Conservation (phyloP, 2,329 filamentous ascomycete species). For the Ophiocordyceps robertsii region DNA sequence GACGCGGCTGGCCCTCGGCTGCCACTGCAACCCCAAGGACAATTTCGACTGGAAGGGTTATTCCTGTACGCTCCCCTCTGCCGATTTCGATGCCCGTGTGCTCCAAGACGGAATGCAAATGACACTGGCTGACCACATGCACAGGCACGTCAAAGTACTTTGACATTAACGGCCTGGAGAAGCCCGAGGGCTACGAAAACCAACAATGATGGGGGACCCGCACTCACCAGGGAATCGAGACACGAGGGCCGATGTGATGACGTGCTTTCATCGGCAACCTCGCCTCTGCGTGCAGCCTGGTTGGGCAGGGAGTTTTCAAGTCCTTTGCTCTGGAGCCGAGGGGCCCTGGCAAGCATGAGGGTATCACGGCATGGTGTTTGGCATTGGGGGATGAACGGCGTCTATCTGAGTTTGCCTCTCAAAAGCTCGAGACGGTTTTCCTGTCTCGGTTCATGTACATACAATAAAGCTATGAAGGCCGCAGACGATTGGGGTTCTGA, state of each 20-base stretch:
- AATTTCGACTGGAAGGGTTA: slow-evolving; percentile 99
- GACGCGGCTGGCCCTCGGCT: slow-evolving; percentile 70
- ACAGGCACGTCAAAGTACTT: slow-evolving; percentile 64
- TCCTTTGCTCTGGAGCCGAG: background rate
- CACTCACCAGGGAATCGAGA: background rate
- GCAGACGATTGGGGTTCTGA: background rate
- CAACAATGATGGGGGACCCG: slow-evolving; percentile 38
- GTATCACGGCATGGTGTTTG: slow-evolving; percentile 7
- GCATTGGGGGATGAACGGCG: slow-evolving; percentile 10
- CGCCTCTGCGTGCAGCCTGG: too few species aligned
- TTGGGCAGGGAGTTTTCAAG: background rate
- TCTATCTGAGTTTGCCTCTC: slow-evolving; percentile 6
- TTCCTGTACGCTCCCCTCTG: slow-evolving; percentile 52
- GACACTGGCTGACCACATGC: background rate
- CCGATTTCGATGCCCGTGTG: background rate
- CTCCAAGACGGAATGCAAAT: too few species aligned
- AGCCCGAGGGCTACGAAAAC: slow-evolving; percentile 75
- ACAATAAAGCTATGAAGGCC: background rate
- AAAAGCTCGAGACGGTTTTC: slow-evolving; percentile 13
- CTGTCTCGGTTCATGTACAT: slow-evolving; percentile 10
- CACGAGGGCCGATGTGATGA: background rate
- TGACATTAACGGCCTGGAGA: slow-evolving; percentile 66
- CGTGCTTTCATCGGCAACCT: background rate
- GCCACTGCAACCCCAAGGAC: slow-evolving; percentile 86
- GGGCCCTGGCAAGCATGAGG: background rate